Conservation (phyloP, 78 protist genomes). For the Cavenderia fasciculata region DNA sequence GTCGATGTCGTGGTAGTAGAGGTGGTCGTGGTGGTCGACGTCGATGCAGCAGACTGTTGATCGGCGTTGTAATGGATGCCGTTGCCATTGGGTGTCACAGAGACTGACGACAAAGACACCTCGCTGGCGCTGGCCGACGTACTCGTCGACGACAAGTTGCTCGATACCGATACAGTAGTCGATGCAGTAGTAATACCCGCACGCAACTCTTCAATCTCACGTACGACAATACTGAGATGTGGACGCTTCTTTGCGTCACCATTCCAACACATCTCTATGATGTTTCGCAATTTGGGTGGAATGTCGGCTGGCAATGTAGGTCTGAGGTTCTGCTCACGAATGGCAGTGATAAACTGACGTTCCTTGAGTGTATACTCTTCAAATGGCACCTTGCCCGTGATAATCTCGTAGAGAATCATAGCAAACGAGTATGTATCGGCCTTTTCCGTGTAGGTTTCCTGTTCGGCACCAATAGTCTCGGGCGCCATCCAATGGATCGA, state of each 20-base stretch:
- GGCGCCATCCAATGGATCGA: slow-evolving; percentile 81
- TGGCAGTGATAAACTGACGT: slow-evolving; percentile 51
- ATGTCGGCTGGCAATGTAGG: slow-evolving; percentile 64
- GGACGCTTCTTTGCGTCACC: slow-evolving; percentile 70
- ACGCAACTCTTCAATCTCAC: slow-evolving; percentile 33
- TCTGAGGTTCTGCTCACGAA: slow-evolving; percentile 65
- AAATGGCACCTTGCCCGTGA: slow-evolving; percentile 48
- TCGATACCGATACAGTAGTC: not conserved
- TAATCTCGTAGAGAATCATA: slow-evolving; percentile 58
- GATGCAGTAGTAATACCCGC: slow-evolving; percentile 11
- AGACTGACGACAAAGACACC: not conserved
- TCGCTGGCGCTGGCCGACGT: not conserved
- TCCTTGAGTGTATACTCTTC: slow-evolving; percentile 49
- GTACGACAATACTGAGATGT: slow-evolving; percentile 7
- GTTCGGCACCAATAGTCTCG: slow-evolving; percentile 77
- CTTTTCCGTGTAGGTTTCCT: slow-evolving; percentile 69
- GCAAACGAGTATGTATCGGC: slow-evolving; percentile 80
- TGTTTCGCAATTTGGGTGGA: slow-evolving; percentile 21
- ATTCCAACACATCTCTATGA: slow-evolving; percentile 62
- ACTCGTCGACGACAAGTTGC: not conserved
- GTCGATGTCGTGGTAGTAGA: slow-evolving; percentile 6
- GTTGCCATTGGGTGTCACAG: not conserved
- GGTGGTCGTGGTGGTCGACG: slow-evolving; percentile 8
- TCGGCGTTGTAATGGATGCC: not conserved
- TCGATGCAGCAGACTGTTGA: not conserved